phyloP scores from a whole-genome alignment of 331 rosid genomes.

The Quercus tomentella region DNA sequence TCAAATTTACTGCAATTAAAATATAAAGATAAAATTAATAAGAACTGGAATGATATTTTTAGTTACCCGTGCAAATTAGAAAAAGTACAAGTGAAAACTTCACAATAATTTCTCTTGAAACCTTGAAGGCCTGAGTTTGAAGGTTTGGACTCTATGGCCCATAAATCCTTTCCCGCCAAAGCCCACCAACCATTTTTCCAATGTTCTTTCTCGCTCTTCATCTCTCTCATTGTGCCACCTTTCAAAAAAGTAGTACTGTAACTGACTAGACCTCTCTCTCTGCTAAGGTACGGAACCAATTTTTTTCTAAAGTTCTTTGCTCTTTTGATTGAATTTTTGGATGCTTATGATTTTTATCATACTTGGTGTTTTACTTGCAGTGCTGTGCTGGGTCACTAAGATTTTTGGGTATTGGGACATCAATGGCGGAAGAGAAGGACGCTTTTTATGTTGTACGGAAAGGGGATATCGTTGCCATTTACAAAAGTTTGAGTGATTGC shows the following conservation, averaged over 20 bases:
- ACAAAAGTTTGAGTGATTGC: slow-evolving; percentile 54
- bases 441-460: slow-evolving; percentile 70
- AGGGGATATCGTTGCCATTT: slow-evolving; percentile 72
- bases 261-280: neutral
- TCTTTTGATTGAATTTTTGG: neutral
- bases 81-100: no score
- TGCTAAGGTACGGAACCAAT: neutral
- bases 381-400: slow-evolving; percentile 19
- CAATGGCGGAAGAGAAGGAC: slow-evolving; percentile 72
- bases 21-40: no score
- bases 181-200: neutral
- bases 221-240: neutral
- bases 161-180: slow-evolving; percentile 1
- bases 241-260: neutral
- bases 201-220: neutral
- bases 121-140: neutral
- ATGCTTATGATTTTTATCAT: neutral
- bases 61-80: no score
- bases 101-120: no score
- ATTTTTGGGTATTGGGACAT: neutral
- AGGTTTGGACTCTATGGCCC: neutral
- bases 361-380: neutral
- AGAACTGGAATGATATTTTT: no score
- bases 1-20: no score
- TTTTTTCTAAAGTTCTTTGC: neutral